Conservation (phyloP, 192 early-diverging fungal genomes). For the Coemansia sp. region DNA sequence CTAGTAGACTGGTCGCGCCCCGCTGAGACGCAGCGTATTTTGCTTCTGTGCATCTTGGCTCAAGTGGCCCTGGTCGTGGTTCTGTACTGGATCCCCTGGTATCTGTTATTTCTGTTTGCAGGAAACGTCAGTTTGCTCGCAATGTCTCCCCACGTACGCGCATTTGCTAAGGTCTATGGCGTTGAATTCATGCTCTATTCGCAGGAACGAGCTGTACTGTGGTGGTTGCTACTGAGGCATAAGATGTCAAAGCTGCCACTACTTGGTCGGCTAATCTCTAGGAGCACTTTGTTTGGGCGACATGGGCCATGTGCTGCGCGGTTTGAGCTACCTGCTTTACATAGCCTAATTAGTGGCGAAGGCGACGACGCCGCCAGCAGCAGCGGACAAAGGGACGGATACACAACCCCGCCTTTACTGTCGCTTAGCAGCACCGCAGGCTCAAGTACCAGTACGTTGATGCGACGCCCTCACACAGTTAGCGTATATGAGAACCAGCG, state of each 20-base stretch:
- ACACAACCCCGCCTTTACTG: slow-evolving; percentile 47
- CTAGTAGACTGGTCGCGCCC: slow-evolving; percentile 55
- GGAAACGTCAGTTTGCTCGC: slow-evolving; percentile 43
- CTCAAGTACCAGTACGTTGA: slow-evolving; percentile 31
- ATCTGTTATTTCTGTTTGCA: slow-evolving; percentile 38
- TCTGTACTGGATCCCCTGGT: slow-evolving; percentile 52
- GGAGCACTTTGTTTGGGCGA: not conserved
- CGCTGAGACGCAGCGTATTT: slow-evolving; percentile 24
- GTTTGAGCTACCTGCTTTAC: slow-evolving; percentile 20
- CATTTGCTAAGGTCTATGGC: slow-evolving; percentile 48
- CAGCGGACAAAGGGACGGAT: slow-evolving; percentile 27
- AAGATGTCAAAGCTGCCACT: slow-evolving; percentile 11
- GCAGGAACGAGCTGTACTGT: slow-evolving; percentile 30
- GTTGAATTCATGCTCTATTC: slow-evolving; percentile 34
- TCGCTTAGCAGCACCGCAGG: slow-evolving; percentile 36
- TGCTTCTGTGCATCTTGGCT: slow-evolving; percentile 30
- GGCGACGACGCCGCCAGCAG: slow-evolving; percentile 5
- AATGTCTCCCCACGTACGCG: slow-evolving; percentile 54
- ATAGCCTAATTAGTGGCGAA: slow-evolving; percentile 17
- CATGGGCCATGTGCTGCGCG: not conserved
- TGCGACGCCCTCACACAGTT: slow-evolving; percentile 38
- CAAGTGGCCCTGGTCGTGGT: slow-evolving; percentile 33
- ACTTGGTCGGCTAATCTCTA: slow-evolving; percentile 10
- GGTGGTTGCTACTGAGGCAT: slow-evolving; percentile 9
- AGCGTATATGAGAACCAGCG: slow-evolving; percentile 76